Conservation (phyloP, 805 yeast genomes). For the Wickerhamomyces strasburgensis region DNA sequence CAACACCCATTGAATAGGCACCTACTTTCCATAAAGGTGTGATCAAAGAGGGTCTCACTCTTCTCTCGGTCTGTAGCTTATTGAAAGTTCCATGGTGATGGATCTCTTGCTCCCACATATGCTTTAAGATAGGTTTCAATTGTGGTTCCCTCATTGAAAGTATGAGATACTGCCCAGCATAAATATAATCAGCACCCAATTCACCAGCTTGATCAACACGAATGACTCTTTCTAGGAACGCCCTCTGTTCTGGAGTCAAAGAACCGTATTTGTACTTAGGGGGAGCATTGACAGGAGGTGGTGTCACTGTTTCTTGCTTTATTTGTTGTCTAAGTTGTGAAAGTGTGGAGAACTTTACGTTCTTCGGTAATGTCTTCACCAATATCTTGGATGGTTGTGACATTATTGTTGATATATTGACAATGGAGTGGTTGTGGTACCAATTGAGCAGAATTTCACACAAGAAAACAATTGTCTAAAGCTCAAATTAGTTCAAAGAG, state of each 20-base stretch:
- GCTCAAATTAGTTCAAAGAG: too few relatives aligned
- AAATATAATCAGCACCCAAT: conserved; percentile 90
- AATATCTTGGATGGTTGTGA: conserved; percentile 5
- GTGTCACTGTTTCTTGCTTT: conserved; percentile 2
- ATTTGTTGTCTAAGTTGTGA: conserved; percentile 19
- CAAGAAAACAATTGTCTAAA: too few relatives aligned
- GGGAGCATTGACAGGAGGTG: not conserved
- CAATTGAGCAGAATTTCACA: too few relatives aligned
- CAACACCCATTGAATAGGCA: conserved; percentile 80
- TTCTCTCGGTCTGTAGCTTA: conserved; percentile 60
- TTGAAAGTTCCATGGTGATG: conserved; percentile 88
- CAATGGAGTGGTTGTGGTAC: too few relatives aligned
- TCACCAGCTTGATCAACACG: conserved; percentile 99
- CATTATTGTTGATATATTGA: too few relatives aligned
- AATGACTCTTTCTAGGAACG: conserved; percentile 66
- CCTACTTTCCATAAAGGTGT: conserved; percentile 95
- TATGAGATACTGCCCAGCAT: conserved; percentile 83
- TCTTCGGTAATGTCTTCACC: conserved; percentile 9
- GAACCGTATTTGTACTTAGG: conserved; percentile 13
- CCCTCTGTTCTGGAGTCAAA: conserved; percentile 50
- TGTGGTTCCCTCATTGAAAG: conserved; percentile 67
- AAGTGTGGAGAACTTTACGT: conserved; percentile 20
- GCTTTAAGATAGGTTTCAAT: conserved; percentile 73
- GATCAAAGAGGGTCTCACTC: conserved; percentile 86
- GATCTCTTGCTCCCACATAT: conserved; percentile 98